A percentile compares a stretch with the other conserved stretches of the same genome.
Evolutionary conservation across 2,329 filamentous ascomycete species (phyloP).

Genomic region (Calonectria pauciramosa): DNA sequence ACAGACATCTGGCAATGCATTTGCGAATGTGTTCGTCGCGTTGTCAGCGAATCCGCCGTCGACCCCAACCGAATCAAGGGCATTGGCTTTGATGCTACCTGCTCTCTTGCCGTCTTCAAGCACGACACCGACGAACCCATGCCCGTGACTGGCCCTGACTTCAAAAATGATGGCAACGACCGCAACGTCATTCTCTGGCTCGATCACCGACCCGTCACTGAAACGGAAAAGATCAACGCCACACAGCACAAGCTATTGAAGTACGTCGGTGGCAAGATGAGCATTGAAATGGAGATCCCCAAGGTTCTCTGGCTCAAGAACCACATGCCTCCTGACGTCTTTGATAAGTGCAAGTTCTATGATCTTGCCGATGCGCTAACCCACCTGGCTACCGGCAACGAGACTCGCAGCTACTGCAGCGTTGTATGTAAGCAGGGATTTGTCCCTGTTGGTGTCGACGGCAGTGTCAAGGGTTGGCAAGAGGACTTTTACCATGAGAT

Average conservation of each 20-base stretch:
- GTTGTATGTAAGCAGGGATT: constrained; percentile 98
- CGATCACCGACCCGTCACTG: constrained; percentile 90
- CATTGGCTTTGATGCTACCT: constrained; percentile 98
- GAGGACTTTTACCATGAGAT: constrained; percentile 92
- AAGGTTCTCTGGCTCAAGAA: constrained; percentile 99
- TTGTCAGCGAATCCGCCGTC: constrained; percentile 85
- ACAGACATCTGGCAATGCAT: constrained; percentile 97
- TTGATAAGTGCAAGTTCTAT: constrained; percentile 96
- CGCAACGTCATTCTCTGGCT: constrained; percentile 98
- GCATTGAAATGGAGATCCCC: constrained; percentile 99
- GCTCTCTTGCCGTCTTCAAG: constrained; percentile 92
- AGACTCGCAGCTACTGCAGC: constrained; percentile 94
- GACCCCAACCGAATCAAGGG: constrained; percentile 83
- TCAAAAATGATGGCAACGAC: constrained; percentile 81
- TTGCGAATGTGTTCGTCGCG: constrained; percentile 86
- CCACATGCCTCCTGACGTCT: constrained; percentile 93
- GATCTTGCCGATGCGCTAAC: constrained; percentile 94
- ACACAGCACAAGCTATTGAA: constrained; percentile 93
- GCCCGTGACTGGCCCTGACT: constrained; percentile 89
- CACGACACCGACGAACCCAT: constrained; percentile 92
- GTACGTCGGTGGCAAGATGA: constrained; percentile 98
- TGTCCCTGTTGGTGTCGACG: constrained; percentile 96
- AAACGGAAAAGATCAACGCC: constrained; percentile 93
- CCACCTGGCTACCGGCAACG: constrained; percentile 91
- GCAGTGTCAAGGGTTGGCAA: constrained; percentile 98